Conservation (phyloP, 1,139 yeast genomes). For the Casaregolazyma lundiana region DNA sequence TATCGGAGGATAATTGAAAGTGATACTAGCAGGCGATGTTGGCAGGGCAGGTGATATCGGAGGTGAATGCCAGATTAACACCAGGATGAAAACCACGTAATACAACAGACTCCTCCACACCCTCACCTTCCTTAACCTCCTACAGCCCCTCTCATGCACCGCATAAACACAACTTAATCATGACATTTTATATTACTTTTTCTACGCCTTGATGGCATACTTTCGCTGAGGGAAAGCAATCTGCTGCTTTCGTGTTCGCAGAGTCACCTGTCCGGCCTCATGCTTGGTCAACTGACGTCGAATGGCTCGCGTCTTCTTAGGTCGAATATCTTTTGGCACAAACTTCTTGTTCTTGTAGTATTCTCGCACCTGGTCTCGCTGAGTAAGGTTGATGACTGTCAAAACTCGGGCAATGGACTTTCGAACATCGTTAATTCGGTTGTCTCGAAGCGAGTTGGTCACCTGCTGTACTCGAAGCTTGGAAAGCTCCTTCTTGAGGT, state of each 20-base stretch:
- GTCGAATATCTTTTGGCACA: conserved; percentile 98
- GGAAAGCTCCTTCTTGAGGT: conserved; percentile 96
- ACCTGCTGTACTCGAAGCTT: conserved; percentile 94
- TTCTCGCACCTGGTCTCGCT: conserved; percentile 92
- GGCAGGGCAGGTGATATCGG: no score
- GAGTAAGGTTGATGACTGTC: conserved; percentile 94
- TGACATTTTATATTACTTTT: conserved; percentile 8
- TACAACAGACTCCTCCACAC: no score
- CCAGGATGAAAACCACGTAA: no score
- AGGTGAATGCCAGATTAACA: no score
- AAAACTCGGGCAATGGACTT: conserved; percentile 98
- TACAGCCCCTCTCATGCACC: no score
- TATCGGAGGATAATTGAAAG: no score
- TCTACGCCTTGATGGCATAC: conserved; percentile 97
- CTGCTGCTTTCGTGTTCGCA: conserved; percentile 85
- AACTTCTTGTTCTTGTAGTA: conserved; percentile 92
- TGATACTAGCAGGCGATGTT: no score
- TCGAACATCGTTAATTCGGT: conserved; percentile 91
- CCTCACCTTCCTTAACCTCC: no score
- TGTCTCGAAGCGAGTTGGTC: conserved; percentile 36
- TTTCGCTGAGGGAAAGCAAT: conserved; percentile 98
- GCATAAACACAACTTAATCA: not conserved
- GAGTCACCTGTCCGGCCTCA: conserved; percentile 80
- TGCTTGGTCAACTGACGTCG: conserved; percentile 92
- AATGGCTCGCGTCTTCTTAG: conserved; percentile 99